These are phyloP conservation scores for Zygosaccharomyces sapae DNA, from an alignment of 1,139 yeast species.

Conservation along the genomic window DNA sequence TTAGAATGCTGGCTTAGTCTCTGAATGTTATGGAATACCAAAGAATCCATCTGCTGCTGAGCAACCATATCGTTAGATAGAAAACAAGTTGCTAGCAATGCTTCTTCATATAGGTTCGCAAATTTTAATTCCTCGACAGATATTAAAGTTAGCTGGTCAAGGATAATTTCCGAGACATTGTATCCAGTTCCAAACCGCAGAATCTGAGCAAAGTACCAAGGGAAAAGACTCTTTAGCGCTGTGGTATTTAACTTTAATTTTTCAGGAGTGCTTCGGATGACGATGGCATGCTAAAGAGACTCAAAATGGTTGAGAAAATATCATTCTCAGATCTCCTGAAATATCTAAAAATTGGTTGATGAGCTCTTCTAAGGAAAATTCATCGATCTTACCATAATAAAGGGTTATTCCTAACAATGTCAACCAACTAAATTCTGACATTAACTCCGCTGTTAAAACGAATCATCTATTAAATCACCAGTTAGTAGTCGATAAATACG, in stretches of 20 bases:
- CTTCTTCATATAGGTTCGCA: constrained; percentile 52
- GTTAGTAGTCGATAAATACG: constrained; percentile 63
- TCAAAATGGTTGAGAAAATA: constrained; percentile 38
- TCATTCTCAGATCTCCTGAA: constrained; percentile 32
- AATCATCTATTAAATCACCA: constrained; percentile 46
- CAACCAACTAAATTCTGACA: constrained; percentile 60
- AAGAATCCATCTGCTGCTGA: constrained; percentile 40
- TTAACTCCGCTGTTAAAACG: constrained; percentile 32
- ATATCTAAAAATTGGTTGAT: constrained; percentile 31
- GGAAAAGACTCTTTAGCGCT: constrained; percentile 39
- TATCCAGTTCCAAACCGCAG: constrained; percentile 32
- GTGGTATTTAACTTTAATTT: constrained; percentile 17
- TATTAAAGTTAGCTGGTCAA: constrained; percentile 42
- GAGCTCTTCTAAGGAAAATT: constrained; percentile 38
- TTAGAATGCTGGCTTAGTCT: constrained; percentile 36
- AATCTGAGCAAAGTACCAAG: constrained; percentile 56
- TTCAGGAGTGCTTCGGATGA: constrained; percentile 29
- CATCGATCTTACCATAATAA: constrained; percentile 54
- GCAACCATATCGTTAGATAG: constrained; percentile 44
- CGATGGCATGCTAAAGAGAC: constrained; percentile 42
- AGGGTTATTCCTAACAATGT: constrained; percentile 54
- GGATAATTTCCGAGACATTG: constrained; percentile 35
- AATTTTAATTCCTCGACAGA: constrained; percentile 54
- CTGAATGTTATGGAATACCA: constrained; percentile 48
- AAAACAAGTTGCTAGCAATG: constrained; percentile 58